Evolutionary conservation across 2,329 filamentous ascomycete species (phyloP), one percentile per base, ranked within the genome.

Genomic region (Fusarium compactum): DNA sequence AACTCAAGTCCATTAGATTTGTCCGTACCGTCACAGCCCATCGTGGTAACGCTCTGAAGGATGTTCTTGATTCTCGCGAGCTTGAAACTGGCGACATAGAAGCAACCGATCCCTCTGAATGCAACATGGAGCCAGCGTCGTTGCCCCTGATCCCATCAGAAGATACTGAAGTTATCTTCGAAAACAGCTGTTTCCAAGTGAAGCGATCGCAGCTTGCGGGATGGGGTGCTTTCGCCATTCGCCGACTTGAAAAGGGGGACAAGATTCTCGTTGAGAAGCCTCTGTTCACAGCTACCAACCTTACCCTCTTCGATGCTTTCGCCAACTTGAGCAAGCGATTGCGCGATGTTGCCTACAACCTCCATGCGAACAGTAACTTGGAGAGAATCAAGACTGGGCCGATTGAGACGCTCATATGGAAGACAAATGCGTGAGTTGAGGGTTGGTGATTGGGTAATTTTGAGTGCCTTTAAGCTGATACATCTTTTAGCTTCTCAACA

Each of bases 151-250:
- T 34, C 4, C 67, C 67, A 5, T 47, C 48, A 3, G 18, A n/a
- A 6, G 34, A 58, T 2, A 50, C 40, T 3, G 52, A 61, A 2
- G 50, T 63, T 10, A 53, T 75, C n/a, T 83, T 79, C 41, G 54
- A 75, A 24, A 86, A 86, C 62, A 73, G 77, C 0, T 79, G 71
- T 60, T 81, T 88, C 41, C 69, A 78, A 14, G 72, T 88, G 8
- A 78, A 76, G 5, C 72, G 71, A 12, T 86, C 85, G 0, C 50
- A 64, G 0, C 75, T 84, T 2, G 81, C 81, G 1, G 85, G 86
- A 2, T 80, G 82, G 46, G 86, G 86, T 1, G 82, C 79, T 0
- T 86, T 87, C 48, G 85, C 86, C 1, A 67, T 71, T 1, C 73
- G 71, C 8, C 75, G 80, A 9, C 78, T 88, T 14, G 66, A 67